These are phyloP conservation scores for Pythium grandisporangium DNA, from an alignment of 352 stramenopile genomes.

Conservation along the genomic window DNA sequence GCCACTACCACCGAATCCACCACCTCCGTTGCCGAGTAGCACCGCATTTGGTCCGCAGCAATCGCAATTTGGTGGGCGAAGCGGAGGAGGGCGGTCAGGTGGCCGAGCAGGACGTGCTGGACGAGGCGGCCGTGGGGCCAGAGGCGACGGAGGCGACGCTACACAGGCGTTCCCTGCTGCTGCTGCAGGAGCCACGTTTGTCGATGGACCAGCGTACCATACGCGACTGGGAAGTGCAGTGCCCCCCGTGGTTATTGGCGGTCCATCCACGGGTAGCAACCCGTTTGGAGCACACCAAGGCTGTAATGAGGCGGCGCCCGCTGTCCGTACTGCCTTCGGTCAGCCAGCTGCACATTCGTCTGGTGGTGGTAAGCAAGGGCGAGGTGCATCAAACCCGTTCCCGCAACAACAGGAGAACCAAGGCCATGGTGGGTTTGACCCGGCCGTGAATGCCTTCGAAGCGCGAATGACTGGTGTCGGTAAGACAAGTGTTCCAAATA, in stretches of 20 bases:
- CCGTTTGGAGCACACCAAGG: background rate
- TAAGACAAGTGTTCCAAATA: background rate
- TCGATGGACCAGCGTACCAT: too few relatives aligned
- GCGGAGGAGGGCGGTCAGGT: background rate
- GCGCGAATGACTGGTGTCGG: conserved; percentile 5
- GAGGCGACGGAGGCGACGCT: background rate
- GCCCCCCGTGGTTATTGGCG: too few relatives aligned
- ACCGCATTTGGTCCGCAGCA: conserved; percentile 4
- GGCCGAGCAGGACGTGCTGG: background rate
- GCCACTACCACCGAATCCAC: conserved; percentile 1
- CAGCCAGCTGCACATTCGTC: too few relatives aligned
- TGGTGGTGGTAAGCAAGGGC: too few relatives aligned
- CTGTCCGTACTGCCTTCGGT: too few relatives aligned
- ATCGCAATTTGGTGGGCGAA: background rate
- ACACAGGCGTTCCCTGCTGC: background rate
- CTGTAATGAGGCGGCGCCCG: background rate
- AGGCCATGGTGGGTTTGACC: background rate
- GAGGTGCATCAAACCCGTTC: conserved; percentile 6
- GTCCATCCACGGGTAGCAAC: too few relatives aligned
- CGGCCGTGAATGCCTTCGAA: conserved; percentile 3
- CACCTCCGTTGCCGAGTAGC: conserved; percentile 7
- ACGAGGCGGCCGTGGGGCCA: background rate
- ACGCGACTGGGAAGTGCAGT: too few relatives aligned
- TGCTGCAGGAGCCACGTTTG: conserved; percentile 1
- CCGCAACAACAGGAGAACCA: background rate